A percentile compares a stretch with the other conserved stretches of the same genome.
These are phyloP conservation scores for Nicotiana otophora DNA, from an alignment of 257 asterid species.

Conservation along the genomic window DNA sequence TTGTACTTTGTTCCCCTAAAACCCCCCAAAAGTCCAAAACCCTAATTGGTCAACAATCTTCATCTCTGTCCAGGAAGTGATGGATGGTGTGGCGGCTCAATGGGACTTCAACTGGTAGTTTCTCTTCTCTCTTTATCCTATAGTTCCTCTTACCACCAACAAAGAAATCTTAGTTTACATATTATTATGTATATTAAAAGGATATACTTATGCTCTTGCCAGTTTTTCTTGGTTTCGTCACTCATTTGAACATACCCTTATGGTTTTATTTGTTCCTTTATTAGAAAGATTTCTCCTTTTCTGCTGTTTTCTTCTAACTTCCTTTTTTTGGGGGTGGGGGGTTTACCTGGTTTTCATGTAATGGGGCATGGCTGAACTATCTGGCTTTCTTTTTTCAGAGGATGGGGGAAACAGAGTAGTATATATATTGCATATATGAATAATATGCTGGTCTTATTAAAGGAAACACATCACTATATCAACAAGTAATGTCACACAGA, in stretches of 20 bases:
- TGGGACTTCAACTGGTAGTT: slow-evolving; percentile 71
- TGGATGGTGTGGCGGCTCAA: not conserved
- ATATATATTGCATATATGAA: not conserved
- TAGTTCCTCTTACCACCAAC: not conserved
- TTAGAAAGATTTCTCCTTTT: not conserved
- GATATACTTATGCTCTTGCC: not conserved
- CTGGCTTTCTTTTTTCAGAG: not conserved
- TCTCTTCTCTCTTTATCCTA: not conserved
- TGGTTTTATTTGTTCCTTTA: not conserved
- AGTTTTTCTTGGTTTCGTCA: not conserved
- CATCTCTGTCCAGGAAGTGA: not conserved
- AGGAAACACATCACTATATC: no score
- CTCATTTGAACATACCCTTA: not conserved
- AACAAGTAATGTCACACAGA: no score
- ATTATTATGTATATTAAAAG: not conserved
- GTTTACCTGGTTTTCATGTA: not conserved
- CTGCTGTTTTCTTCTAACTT: not conserved
- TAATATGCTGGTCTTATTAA: no score
- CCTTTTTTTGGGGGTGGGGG: not conserved
- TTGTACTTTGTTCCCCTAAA: not conserved
- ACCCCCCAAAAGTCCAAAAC: slow-evolving; percentile 7
- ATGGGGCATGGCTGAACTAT: not conserved
- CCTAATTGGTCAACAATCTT: not conserved
- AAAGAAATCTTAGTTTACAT: not conserved
- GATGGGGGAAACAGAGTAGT: not conserved